These are phyloP conservation scores for Kodamaea neixiangensis DNA, from an alignment of 805 yeast species.

Conservation along the genomic window DNA sequence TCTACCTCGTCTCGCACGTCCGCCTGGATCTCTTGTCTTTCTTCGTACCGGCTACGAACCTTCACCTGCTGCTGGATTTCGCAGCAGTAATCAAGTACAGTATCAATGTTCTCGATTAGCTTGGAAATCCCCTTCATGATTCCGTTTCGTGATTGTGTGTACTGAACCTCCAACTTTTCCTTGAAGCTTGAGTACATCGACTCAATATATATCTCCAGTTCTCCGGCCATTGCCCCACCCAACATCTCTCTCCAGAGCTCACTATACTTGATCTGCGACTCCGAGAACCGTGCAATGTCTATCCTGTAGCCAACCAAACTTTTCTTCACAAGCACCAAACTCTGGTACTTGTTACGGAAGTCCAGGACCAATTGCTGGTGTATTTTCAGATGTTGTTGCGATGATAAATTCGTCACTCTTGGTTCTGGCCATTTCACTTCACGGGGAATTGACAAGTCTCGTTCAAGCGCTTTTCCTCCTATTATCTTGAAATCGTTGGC, in stretches of 20 bases:
- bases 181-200: conserved; percentile 14
- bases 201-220: conserved; percentile 2
- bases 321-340: conserved; percentile 1
- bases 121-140: conserved; percentile 2
- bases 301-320: not conserved
- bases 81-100: conserved; percentile 4
- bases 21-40: not conserved
- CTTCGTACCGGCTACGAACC: not conserved
- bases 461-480: not conserved
- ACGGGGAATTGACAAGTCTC: not conserved
- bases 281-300: not conserved
- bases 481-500: not conserved
- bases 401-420: not conserved
- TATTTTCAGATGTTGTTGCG: not conserved
- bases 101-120: conserved; percentile 6
- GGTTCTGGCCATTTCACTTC: not conserved
- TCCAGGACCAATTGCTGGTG: not conserved
- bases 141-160: not conserved
- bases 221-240: not conserved
- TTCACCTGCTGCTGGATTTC: not conserved
- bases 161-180: conserved; percentile 8
- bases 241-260: conserved; percentile 9
- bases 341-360: not conserved
- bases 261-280: conserved; percentile 8
- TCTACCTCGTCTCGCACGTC: not conserved